A percentile compares a stretch with the other conserved stretches of the same genome.
phyloP scores from a whole-genome alignment of 345 rosid genomes.

The Lepidium aucheri region DNA sequence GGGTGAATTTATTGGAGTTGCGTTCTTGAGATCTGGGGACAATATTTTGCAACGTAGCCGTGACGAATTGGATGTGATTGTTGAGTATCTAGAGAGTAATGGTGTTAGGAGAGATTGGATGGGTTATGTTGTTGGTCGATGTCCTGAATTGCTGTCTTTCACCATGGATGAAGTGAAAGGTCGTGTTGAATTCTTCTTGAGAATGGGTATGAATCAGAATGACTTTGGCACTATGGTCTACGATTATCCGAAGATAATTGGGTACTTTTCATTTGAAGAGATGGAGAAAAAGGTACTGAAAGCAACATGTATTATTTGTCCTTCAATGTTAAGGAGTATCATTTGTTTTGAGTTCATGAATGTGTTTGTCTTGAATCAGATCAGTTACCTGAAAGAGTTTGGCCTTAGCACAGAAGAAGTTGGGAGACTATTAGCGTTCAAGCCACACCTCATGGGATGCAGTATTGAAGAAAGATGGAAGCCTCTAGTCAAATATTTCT shows the following conservation, averaged over 20 bases:
- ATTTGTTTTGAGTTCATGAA: neutral
- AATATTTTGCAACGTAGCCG: constrained; percentile 43
- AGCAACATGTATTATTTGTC: neutral
- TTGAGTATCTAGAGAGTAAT: constrained; percentile 57
- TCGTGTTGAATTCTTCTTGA: constrained; percentile 60
- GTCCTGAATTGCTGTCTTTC: constrained; percentile 55
- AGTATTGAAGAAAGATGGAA: constrained; percentile 81
- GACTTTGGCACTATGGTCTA: constrained; percentile 94
- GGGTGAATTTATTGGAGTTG: constrained; percentile 65
- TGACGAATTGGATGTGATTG: constrained; percentile 52
- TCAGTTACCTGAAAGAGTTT: constrained; percentile 74
- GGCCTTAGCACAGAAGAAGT: constrained; percentile 67
- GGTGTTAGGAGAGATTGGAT: constrained; percentile 87
- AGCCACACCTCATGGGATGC: constrained; percentile 80
- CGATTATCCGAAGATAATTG: constrained; percentile 70
- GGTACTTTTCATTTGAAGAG: constrained; percentile 56
- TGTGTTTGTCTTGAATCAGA: constrained; percentile 31
- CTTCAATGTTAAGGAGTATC: neutral
- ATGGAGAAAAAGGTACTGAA: constrained; percentile 70
- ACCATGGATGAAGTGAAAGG: constrained; percentile 55
- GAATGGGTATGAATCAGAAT: constrained; percentile 71
- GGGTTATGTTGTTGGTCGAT: constrained; percentile 72
- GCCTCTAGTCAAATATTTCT: constrained; percentile 77
- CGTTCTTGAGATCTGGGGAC: constrained; percentile 54
- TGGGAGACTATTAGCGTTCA: constrained; percentile 74